Conservation (phyloP, 305 asterid genomes). For the Solanum hybrid region DNA sequence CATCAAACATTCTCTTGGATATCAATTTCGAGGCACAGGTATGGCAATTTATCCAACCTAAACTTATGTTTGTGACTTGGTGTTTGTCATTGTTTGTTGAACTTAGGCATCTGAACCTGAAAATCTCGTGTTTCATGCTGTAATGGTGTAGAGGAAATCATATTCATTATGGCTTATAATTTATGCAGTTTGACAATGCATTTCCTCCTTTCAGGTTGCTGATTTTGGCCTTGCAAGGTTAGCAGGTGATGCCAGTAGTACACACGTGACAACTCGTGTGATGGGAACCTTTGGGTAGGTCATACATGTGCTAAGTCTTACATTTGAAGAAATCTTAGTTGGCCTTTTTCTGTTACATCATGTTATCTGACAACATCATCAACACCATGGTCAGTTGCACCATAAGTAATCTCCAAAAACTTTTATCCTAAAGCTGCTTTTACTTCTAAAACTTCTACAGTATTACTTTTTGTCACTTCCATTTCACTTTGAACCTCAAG, state of each 20-base stretch:
- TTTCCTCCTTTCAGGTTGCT: constrained; percentile 47
- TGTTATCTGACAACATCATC: neutral
- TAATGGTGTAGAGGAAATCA: neutral
- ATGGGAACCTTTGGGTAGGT: constrained; percentile 90
- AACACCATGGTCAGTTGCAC: neutral
- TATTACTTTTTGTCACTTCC: neutral
- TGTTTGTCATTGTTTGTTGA: constrained; percentile 1
- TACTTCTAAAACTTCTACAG: neutral
- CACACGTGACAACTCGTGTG: constrained; percentile 79
- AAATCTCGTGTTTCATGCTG: neutral
- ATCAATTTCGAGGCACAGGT: constrained; percentile 78
- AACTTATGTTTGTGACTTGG: neutral
- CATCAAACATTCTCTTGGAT: constrained; percentile 75
- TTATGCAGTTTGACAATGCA: neutral
- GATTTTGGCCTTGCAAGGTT: constrained; percentile 93
- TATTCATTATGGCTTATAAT: neutral
- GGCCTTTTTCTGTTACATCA: neutral
- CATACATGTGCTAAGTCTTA: neutral
- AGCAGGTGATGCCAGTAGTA: constrained; percentile 56
- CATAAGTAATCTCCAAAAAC: neutral
- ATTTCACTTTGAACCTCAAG: neutral
- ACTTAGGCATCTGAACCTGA: neutral
- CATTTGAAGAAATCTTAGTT: neutral
- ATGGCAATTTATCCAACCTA: constrained; percentile 9
- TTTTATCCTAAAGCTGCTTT: neutral